Conservation (phyloP, 2,329 filamentous ascomycete genomes). For the Myotisia sp. region DNA sequence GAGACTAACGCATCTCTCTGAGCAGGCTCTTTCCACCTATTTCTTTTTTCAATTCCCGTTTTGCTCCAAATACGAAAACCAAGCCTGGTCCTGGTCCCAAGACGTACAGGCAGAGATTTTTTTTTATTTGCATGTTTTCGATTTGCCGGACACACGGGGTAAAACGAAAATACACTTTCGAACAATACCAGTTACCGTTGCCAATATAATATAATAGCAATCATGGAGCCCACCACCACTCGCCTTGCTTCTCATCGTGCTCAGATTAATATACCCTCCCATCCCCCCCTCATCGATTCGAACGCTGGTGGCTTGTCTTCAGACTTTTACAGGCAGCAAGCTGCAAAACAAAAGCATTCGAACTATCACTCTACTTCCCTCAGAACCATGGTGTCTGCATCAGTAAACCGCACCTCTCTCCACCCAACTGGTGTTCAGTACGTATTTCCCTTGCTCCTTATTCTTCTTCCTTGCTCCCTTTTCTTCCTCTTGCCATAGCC, state of each 20-base stretch:
- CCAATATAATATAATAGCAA: slow-evolving; percentile 4
- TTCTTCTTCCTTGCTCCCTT: slow-evolving; percentile 10
- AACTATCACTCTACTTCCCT: slow-evolving; percentile 47
- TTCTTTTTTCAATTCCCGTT: too few relatives aligned
- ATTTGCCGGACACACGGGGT: too few relatives aligned
- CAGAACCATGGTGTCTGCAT: slow-evolving; percentile 39
- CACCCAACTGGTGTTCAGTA: slow-evolving; percentile 85
- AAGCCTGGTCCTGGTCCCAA: too few relatives aligned
- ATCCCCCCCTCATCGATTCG: slow-evolving; percentile 20
- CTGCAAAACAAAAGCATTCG: slow-evolving; percentile 43
- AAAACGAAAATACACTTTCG: too few relatives aligned
- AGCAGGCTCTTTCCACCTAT: too few relatives aligned
- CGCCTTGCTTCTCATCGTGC: slow-evolving; percentile 3
- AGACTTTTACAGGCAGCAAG: slow-evolving; percentile 45
- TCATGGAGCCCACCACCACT: slow-evolving; percentile 2
- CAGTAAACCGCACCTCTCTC: slow-evolving; percentile 80
- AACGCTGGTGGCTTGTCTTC: too few relatives aligned
- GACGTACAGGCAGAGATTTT: too few relatives aligned
- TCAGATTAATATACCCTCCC: slow-evolving; percentile 30
- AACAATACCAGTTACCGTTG: too few relatives aligned
- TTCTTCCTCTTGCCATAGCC: slow-evolving; percentile 6
- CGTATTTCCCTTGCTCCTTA: slow-evolving; percentile 29
- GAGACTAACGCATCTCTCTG: too few relatives aligned
- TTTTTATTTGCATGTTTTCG: too few relatives aligned
- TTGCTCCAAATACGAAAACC: too few relatives aligned